Percentiles rank a stretch among this genome's conserved stretches.
Evolutionary conservation across 768 basidiomycete genomes (phyloP).

Genomic region (Lactarius quietus): DNA sequence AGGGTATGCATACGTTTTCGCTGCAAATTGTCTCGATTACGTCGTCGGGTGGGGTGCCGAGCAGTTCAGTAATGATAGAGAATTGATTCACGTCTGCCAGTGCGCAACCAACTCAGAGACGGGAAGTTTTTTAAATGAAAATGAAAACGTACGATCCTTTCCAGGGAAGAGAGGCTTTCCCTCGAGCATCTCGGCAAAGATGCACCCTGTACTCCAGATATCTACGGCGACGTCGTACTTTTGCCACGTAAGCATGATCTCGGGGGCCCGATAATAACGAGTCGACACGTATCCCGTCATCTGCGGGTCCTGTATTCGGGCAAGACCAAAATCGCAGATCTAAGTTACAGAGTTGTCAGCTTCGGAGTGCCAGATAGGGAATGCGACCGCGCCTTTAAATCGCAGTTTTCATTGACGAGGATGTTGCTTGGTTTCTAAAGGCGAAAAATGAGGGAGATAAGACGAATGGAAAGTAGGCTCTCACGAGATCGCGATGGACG

Average conservation of each 20-base stretch:
- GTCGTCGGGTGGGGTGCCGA: constrained; percentile 99
- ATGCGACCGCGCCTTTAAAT: constrained; percentile 72
- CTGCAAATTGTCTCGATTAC: constrained; percentile 98
- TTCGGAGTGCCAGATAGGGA: constrained; percentile 15
- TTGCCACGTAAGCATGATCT: constrained; percentile 99
- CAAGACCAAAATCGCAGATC: constrained; percentile 99
- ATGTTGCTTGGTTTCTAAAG: constrained; percentile 96
- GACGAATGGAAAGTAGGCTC: constrained; percentile 29
- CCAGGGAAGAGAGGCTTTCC: constrained; percentile 99
- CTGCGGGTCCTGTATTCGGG: constrained; percentile 98
- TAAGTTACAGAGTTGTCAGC: constrained; percentile 31
- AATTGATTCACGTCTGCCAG: constrained; percentile 98
- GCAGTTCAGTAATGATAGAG: constrained; percentile 96
- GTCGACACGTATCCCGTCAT: constrained; percentile 99
- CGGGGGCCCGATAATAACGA: constrained; percentile 96
- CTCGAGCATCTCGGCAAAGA: constrained; percentile 99
- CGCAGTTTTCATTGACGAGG: constrained; percentile 99
- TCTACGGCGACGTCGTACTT: constrained; percentile 99
- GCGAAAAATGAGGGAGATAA: constrained; percentile 9
- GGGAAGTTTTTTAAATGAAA: constrained; percentile 3
- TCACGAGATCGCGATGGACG: constrained; percentile 91
- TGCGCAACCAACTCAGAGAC: constrained; percentile 9
- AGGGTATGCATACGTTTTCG: constrained; percentile 71
- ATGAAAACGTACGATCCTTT: constrained; percentile 86
- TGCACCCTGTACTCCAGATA: constrained; percentile 99